Percentiles rank a stretch among this genome's conserved stretches.
These are phyloP conservation scores for Castanea sativa DNA, from an alignment of 306 rosid species.

Conservation along the genomic window DNA sequence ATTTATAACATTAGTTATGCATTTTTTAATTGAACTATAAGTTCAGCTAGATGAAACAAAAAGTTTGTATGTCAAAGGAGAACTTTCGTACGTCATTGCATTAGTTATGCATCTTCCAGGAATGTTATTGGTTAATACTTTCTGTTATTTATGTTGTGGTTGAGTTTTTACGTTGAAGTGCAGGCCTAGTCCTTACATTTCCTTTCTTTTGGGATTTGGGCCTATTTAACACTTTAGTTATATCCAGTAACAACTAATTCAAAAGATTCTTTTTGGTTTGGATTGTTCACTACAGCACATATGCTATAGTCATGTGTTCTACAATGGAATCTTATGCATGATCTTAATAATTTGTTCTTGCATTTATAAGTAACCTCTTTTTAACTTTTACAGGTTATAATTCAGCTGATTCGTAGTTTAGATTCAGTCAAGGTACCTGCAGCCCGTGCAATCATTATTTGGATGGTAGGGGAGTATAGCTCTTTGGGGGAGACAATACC, in stretches of 20 bases:
- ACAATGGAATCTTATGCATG: conserved; percentile 15
- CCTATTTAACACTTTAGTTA: neutral
- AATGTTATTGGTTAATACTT: neutral
- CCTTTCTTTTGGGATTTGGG: neutral
- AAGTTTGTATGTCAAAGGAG: neutral
- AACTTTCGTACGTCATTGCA: neutral
- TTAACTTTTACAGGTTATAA: conserved; percentile 60
- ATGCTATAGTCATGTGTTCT: neutral
- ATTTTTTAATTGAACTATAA: no score
- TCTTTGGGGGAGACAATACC: conserved; percentile 78
- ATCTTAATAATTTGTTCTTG: conserved; percentile 12
- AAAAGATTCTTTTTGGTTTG: neutral
- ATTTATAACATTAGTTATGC: neutral
- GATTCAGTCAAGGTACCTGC: conserved; percentile 77
- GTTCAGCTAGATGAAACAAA: neutral
- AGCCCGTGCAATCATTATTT: conserved; percentile 85
- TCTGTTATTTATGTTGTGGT: neutral
- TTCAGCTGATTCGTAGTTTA: conserved; percentile 73
- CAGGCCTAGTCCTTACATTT: neutral
- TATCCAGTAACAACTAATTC: neutral
- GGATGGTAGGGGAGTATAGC: conserved; percentile 96
- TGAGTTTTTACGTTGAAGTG: neutral
- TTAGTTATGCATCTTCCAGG: neutral
- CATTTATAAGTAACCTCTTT: conserved; percentile 20
- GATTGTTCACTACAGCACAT: neutral